A percentile compares a stretch with the other conserved stretches of the same genome.
These are phyloP conservation scores for Coprinopsis sp. DNA, from an alignment of 768 basidiomycete genomes.

Conservation along the genomic window DNA sequence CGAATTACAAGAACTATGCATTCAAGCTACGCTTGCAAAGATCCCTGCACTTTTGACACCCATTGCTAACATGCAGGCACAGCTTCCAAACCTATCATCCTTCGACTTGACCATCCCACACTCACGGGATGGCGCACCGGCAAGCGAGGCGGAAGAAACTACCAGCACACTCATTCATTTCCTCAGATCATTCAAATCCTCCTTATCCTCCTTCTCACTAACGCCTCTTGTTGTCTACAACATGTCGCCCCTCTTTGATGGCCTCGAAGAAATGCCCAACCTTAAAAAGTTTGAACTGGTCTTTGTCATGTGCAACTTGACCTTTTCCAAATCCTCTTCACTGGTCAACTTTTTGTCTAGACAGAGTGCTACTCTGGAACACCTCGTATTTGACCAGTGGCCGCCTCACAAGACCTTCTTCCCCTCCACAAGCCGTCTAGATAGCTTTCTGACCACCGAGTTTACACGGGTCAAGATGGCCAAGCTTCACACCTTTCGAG, in stretches of 20 bases:
- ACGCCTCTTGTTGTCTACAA: constrained; percentile 2
- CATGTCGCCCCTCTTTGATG: constrained; percentile 4
- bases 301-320: background rate
- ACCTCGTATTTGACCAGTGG: no score
- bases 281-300: constrained; percentile 7
- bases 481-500: no score
- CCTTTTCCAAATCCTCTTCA: background rate
- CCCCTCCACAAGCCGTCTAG: no score
- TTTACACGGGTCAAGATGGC: no score
- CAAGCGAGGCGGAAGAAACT: background rate
- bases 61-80: constrained; percentile 3
- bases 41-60: constrained; percentile 16
- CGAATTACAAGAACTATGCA: constrained; percentile 15
- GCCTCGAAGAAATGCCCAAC: background rate
- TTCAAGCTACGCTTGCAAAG: constrained; percentile 21
- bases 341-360: constrained; percentile 7
- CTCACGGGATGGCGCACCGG: constrained; percentile 6
- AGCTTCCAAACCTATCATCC: constrained; percentile 12
- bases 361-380: constrained; percentile 9
- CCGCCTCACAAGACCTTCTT: no score
- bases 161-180: background rate
- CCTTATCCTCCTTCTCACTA: constrained; percentile 1
- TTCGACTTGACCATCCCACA: constrained; percentile 11
- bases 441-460: no score
- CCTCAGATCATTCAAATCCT: background rate